Conservation (phyloP, 2,329 filamentous ascomycete genomes). For the Lanzia echinophila region DNA sequence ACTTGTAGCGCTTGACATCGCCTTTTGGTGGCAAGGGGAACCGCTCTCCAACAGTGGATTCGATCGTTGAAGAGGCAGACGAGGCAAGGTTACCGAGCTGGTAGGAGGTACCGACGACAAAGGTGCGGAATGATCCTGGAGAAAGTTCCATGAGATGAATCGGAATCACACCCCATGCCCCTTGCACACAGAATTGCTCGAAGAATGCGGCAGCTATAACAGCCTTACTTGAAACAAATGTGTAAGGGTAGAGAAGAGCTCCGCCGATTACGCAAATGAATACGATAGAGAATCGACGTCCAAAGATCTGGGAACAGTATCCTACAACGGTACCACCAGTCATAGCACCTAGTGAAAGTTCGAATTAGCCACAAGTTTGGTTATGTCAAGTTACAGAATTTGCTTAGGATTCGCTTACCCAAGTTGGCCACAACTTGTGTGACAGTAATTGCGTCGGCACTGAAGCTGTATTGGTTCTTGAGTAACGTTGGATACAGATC, state of each 20-base stretch:
- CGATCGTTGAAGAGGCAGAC: constrained; percentile 67
- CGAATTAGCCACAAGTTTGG: too few relatives aligned
- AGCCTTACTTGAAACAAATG: constrained; percentile 53
- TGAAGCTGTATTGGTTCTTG: constrained; percentile 45
- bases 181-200: constrained; percentile 72
- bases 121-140: constrained; percentile 62
- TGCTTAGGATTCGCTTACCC: too few relatives aligned
- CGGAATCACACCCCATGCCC: constrained; percentile 68
- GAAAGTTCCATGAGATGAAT: constrained; percentile 71
- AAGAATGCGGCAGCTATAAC: constrained; percentile 81
- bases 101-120: constrained; percentile 65
- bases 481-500: constrained; percentile 57
- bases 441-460: constrained; percentile 46
- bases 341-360: constrained; percentile 65
- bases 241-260: constrained; percentile 78
- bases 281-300: constrained; percentile 63
- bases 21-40: constrained; percentile 61
- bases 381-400: too few relatives aligned
- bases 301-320: constrained; percentile 62
- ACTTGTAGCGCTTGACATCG: constrained; percentile 54
- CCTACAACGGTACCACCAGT: constrained; percentile 60
- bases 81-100: constrained; percentile 72
- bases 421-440: constrained; percentile 68
- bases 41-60: constrained; percentile 67
- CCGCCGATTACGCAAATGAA: constrained; percentile 59